Conservation (phyloP, 192 early-diverging fungal genomes). For the Ambispora gerdemannii region DNA sequence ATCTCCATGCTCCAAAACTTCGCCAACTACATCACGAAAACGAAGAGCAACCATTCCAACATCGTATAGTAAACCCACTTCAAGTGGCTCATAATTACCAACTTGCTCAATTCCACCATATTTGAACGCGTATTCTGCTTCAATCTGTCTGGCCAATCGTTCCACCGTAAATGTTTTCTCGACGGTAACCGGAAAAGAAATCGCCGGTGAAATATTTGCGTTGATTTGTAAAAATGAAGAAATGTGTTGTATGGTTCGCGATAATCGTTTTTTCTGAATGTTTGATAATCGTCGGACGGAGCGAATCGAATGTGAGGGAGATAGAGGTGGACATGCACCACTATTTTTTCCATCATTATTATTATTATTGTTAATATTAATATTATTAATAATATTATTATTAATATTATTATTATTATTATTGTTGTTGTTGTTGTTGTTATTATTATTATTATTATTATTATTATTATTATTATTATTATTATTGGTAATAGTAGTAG, state of each 20-base stretch:
- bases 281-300: conserved; percentile 9
- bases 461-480: no score
- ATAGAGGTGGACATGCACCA: background rate
- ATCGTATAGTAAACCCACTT: conserved; percentile 25
- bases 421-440: no score
- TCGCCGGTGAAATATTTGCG: conserved; percentile 34
- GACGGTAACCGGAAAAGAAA: conserved; percentile 52
- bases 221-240: conserved; percentile 45
- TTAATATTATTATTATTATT: no score
- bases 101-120: conserved; percentile 16
- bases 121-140: conserved; percentile 64
- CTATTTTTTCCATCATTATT: no score
- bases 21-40: conserved; percentile 49
- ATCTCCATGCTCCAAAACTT: conserved; percentile 53
- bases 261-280: conserved; percentile 26
- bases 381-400: no score
- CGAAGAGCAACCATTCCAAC: conserved; percentile 35
- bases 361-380: no score
- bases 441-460: no score
- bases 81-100: conserved; percentile 32
- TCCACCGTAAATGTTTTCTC: conserved; percentile 57
- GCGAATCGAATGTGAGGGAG: conserved; percentile 11
- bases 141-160: conserved; percentile 61
- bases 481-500: no score
- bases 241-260: conserved; percentile 27